Evolutionary conservation across 306 rosid genomes (phyloP).

Genomic region (Pterocarpus santalinus): DNA sequence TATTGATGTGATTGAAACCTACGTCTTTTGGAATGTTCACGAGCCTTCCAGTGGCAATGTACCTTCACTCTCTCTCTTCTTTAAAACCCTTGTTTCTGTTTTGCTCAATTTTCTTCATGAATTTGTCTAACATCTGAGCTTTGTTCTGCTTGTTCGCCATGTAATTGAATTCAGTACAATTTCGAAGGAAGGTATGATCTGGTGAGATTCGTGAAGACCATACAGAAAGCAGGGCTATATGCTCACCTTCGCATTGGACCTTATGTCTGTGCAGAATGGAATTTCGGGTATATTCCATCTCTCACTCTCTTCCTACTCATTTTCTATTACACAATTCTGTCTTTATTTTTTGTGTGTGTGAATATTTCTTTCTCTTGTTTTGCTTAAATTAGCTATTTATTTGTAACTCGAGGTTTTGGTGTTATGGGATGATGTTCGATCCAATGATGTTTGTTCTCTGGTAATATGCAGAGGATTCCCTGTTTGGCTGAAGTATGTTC

Average conservation of each 20-base stretch:
- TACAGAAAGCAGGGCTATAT: constrained; percentile 91
- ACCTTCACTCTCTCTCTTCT: constrained; percentile 43
- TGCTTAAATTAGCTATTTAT: constrained; percentile 22
- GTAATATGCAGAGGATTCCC: constrained; percentile 88
- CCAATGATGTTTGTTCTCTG: constrained; percentile 2
- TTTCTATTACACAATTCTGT: background rate
- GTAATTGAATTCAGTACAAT: constrained; percentile 72
- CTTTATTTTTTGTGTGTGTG: background rate
- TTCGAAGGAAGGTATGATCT: constrained; percentile 93
- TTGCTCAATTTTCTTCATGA: constrained; percentile 19
- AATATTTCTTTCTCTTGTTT: background rate
- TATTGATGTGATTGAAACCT: constrained; percentile 90
- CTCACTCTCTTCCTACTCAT: constrained; percentile 7
- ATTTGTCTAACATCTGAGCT: constrained; percentile 18
- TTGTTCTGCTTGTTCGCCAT: constrained; percentile 35
- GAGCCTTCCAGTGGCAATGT: constrained; percentile 98
- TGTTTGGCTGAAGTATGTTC: constrained; percentile 98
- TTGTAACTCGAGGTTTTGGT: constrained; percentile 29
- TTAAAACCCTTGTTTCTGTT: background rate
- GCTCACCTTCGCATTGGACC: constrained; percentile 99
- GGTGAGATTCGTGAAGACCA: constrained; percentile 86
- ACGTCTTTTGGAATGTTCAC: constrained; percentile 96
- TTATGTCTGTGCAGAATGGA: constrained; percentile 99
- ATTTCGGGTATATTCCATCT: constrained; percentile 78
- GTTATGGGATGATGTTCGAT: background rate